Evolutionary conservation across 768 basidiomycete genomes (phyloP), one percentile per base, ranked within the genome.

Genomic region (Sporobolomyces roseus): DNA sequence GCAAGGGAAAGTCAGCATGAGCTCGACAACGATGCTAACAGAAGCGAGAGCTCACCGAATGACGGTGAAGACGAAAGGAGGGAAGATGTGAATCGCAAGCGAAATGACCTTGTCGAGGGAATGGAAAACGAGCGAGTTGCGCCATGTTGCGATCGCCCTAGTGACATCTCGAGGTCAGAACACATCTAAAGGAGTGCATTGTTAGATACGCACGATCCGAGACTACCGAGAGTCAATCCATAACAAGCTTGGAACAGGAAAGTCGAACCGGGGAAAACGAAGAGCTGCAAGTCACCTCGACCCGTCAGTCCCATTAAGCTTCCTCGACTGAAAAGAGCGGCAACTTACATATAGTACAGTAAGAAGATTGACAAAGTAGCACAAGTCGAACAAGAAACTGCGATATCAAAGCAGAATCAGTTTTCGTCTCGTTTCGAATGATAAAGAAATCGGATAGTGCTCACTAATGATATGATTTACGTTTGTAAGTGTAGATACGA

Each of bases 51-150:
- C 86, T 36, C 70, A 89, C 90, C 90, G 83, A 63, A 98, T 92
- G 29, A 93, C 88, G 19, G 91, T 93, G 74, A 99, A 90, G 4
- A 88, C 86, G 70, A 94, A 85, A 0, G 96, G 91, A 0, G 90
- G 84, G 76, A 96, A 97, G 64, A 98, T 88, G 77, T 99, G 96
- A 36, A 99, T 85, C 80, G 93, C 98, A 30, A 99, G 81, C 14
- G 89, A 91, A 23, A 90, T 97, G 76, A 97, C 74, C 79, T 98
- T 98, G 78, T 99, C 96, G 63, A 86, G 84, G 75, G 94, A 93
- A 76, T 99, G 96, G 81, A 99, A 99, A 4, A 99, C 96, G 29
- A 99, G 85, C 72, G 91, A 93, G 76, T 99, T 99, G 68, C 96
- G 84, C 96, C 96, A 99, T 14, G 94, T 97, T 74, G 97, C 90